Evolutionary conservation across 257 asterid species (phyloP).

Genomic region (Nicotiana tomentosiformis): DNA sequence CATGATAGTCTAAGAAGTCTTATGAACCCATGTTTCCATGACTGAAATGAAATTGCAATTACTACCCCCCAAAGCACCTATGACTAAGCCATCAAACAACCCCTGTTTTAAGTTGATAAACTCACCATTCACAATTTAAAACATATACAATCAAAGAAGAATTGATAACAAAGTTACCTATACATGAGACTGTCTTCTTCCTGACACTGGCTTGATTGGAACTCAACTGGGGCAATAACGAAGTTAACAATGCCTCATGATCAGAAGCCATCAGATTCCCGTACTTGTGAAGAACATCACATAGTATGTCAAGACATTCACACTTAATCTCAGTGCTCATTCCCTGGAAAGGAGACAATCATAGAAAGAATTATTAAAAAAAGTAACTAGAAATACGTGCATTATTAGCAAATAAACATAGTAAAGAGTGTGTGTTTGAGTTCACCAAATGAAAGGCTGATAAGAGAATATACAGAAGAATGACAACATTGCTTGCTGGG

Average conservation of each 20-base stretch:
- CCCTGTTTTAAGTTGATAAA: conserved; percentile 6
- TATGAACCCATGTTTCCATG: background rate
- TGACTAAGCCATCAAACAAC: background rate
- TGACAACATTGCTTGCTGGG: background rate
- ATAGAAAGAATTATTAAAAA: background rate
- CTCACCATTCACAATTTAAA: background rate
- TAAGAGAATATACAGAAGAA: background rate
- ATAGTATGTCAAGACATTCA: conserved; percentile 89
- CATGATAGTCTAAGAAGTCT: background rate
- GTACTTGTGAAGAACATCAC: conserved; percentile 94
- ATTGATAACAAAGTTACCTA: conserved; percentile 50
- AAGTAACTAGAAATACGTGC: background rate
- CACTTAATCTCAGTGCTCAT: conserved; percentile 90
- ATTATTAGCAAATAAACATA: background rate
- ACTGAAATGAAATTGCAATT: background rate
- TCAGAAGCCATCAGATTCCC: conserved; percentile 84
- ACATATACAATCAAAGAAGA: background rate
- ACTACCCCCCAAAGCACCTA: background rate
- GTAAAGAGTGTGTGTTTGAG: background rate
- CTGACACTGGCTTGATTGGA: conserved; percentile 93
- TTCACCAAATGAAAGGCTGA: background rate
- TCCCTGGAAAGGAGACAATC: conserved; percentile 38
- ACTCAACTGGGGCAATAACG: conserved; percentile 78
- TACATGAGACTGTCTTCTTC: conserved; percentile 90
- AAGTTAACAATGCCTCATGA: conserved; percentile 69